Conservation (phyloP, 225 moss, liverwort and hornwort genomes). For the Neckera pumila region DNA sequence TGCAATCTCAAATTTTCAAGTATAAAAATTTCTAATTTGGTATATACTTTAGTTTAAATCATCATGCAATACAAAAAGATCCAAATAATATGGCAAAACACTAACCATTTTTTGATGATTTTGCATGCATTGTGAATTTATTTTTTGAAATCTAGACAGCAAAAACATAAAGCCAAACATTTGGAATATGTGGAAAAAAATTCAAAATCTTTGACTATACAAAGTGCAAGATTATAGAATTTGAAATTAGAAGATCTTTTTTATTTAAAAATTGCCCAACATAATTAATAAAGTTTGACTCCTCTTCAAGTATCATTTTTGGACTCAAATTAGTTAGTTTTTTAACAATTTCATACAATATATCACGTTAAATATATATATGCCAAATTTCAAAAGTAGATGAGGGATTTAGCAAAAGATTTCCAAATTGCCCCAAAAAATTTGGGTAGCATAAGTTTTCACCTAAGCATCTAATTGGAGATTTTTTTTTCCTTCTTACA, state of each 20-base stretch:
- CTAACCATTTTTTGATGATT: not conserved
- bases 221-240: not conserved
- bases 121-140: fast-evolving
- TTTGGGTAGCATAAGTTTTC: no score
- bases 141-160: fast-evolving
- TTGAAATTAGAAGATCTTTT: not conserved
- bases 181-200: no score
- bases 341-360: not conserved
- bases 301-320: not conserved
- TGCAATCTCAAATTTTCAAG: no score
- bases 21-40: no score
- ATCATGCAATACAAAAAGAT: not conserved
- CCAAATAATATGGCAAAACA: not conserved
- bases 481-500: no score
- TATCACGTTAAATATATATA: not conserved
- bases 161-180: not conserved
- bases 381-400: not conserved
- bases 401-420: not conserved
- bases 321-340: not conserved
- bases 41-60: not conserved
- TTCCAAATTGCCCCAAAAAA: not conserved
- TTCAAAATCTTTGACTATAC: not conserved
- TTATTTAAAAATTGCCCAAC: not conserved
- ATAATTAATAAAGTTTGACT: not conserved
- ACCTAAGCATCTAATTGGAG: not conserved